phyloP scores from a whole-genome alignment of 192 early-diverging fungal species.

The Globomyces pollinis-pini region DNA sequence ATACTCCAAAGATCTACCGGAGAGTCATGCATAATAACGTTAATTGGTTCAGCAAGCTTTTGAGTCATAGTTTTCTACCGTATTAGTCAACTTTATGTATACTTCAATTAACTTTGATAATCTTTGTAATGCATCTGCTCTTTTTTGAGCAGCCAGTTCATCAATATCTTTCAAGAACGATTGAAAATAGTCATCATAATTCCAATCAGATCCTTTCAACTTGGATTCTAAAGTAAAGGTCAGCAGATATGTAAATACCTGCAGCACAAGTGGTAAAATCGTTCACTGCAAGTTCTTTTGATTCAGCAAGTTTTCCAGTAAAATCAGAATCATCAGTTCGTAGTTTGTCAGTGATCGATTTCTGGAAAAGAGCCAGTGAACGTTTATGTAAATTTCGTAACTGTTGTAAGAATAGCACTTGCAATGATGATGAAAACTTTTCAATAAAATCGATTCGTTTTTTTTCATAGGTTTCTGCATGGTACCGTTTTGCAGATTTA shows the following conservation, averaged over 20 bases:
- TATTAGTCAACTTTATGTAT: conserved; percentile 2
- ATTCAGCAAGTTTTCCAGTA: conserved; percentile 42
- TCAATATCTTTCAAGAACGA: conserved; percentile 51
- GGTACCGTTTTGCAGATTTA: conserved; percentile 82
- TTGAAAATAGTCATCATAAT: not conserved
- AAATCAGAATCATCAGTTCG: conserved; percentile 41
- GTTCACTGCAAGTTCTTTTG: conserved; percentile 29
- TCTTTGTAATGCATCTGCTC: conserved; percentile 59
- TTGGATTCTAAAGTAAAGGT: not conserved
- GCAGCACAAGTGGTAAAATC: conserved; percentile 21
- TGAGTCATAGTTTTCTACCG: conserved; percentile 14
- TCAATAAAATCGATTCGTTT: conserved; percentile 76
- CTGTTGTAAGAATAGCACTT: conserved; percentile 76
- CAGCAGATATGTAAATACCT: not conserved
- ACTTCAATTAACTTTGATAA: conserved; percentile 53
- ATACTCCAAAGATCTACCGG: conserved; percentile 61
- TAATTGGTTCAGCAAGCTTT: conserved; percentile 61
- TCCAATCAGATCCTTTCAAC: not conserved
- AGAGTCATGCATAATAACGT: conserved; percentile 62
- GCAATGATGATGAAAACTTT: conserved; percentile 67
- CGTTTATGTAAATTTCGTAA: conserved; percentile 78
- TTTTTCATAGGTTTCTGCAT: conserved; percentile 75
- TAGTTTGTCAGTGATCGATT: conserved; percentile 23
- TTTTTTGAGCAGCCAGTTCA: conserved; percentile 46
- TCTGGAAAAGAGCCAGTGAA: conserved; percentile 60